Evolutionary conservation across 169 alveolate species (phyloP).

Genomic region (Cryptosporidium sp.): DNA sequence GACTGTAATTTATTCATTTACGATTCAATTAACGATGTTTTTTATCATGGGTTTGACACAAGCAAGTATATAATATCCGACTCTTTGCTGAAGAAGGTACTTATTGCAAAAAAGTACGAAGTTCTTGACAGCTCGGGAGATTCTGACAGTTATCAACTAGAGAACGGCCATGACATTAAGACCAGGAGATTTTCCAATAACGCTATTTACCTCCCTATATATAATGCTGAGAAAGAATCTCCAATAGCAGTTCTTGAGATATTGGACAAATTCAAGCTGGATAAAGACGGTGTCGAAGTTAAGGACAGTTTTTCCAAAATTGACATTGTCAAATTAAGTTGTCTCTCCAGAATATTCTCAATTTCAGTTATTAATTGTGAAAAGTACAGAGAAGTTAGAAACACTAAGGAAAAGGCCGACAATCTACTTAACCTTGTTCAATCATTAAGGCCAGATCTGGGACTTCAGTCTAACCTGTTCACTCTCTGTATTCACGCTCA

Average conservation of each 20-base stretch:
- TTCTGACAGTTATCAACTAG: neutral
- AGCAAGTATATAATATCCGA: conserved; percentile 33
- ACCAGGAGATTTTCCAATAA: conserved; percentile 7
- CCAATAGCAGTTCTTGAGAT: conserved; percentile 59
- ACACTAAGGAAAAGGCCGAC: conserved; percentile 65
- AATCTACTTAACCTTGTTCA: conserved; percentile 60
- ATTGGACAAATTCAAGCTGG: conserved; percentile 10
- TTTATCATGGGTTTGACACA: conserved; percentile 54
- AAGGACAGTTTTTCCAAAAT: neutral
- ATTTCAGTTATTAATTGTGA: conserved; percentile 52
- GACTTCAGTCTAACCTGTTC: conserved; percentile 63
- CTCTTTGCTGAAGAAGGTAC: conserved; percentile 20
- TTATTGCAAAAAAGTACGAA: conserved; percentile 15
- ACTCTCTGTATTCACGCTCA: conserved; percentile 71
- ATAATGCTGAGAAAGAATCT: conserved; percentile 5
- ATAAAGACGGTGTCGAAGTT: neutral
- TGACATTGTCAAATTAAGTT: conserved; percentile 14
- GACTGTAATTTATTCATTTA: conserved; percentile 59
- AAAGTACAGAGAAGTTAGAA: conserved; percentile 51
- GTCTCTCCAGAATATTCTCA: conserved; percentile 32
- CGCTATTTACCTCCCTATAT: conserved; percentile 28
- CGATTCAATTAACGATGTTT: conserved; percentile 44
- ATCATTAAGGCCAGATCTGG: conserved; percentile 61
- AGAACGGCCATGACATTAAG: neutral
- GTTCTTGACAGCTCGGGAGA: conserved; percentile 8